These are phyloP conservation scores for Spathaspora sp. DNA, from an alignment of 1,139 yeast genomes.

Conservation along the genomic window DNA sequence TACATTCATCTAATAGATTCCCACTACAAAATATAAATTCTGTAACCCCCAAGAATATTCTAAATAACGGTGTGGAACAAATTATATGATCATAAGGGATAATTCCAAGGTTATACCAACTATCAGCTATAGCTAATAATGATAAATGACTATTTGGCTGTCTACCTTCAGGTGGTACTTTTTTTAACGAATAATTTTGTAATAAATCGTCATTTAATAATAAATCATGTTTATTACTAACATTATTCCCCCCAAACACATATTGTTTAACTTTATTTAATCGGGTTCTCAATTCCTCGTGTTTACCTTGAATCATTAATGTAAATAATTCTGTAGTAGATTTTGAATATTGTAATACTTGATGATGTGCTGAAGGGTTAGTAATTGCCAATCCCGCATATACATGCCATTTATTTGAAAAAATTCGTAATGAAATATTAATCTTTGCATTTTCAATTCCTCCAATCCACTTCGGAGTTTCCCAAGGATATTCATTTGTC, in stretches of 20 bases:
- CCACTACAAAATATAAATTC: conserved; percentile 89
- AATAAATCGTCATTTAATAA: conserved; percentile 78
- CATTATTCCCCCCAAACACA: conserved; percentile 62
- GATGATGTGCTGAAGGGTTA: conserved; percentile 91
- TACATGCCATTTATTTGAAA: conserved; percentile 95
- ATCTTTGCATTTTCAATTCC: conserved; percentile 96
- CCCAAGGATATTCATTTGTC: conserved; percentile 89
- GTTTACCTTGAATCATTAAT: conserved; percentile 72
- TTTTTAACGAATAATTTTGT: conserved; percentile 76
- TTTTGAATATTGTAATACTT: conserved; percentile 83
- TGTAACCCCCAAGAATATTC: conserved; percentile 91
- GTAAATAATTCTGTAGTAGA: conserved; percentile 83
- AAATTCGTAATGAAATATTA: conserved; percentile 86
- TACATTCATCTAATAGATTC: conserved; percentile 73
- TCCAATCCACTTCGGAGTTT: conserved; percentile 80
- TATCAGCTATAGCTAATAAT: conserved; percentile 85
- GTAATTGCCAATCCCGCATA: conserved; percentile 97
- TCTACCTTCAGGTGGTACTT: conserved; percentile 67
- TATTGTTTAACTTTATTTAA: conserved; percentile 65
- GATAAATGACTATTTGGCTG: conserved; percentile 90
- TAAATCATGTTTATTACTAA: conserved; percentile 52
- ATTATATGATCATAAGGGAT: conserved; percentile 96
- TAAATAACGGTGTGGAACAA: conserved; percentile 88
- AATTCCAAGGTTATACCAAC: conserved; percentile 83
- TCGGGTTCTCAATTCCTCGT: conserved; percentile 56